Percentiles rank a stretch among this genome's conserved stretches.
phyloP scores from a whole-genome alignment of 2,329 filamentous ascomycete species.

The Colletotrichum abscissum region DNA sequence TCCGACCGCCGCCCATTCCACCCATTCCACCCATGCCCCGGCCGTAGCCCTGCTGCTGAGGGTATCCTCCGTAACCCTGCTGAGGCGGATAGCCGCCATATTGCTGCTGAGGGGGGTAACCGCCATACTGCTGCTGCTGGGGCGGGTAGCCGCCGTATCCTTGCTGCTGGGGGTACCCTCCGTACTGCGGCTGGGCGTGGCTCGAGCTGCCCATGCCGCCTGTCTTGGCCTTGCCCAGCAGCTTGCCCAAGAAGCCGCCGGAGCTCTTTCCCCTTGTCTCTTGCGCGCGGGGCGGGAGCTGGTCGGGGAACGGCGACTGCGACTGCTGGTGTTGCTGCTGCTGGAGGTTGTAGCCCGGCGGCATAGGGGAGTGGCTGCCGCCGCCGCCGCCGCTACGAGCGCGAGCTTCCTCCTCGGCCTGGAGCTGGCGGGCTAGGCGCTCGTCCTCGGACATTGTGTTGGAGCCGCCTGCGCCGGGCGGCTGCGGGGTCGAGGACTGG shows the following conservation, averaged over 20 bases:
- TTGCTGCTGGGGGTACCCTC: slow-evolving; percentile 43
- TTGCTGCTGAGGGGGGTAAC: slow-evolving; percentile 39
- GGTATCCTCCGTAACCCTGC: slow-evolving; percentile 51
- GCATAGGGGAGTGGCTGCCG: slow-evolving; percentile 43
- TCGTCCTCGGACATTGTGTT: slow-evolving; percentile 73
- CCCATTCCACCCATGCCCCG: slow-evolving; percentile 43
- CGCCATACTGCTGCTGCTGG: slow-evolving; percentile 40
- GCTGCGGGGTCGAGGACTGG: slow-evolving; percentile 41
- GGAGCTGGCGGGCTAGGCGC: slow-evolving; percentile 78
- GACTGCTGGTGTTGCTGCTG: slow-evolving; percentile 40
- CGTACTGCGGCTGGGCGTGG: slow-evolving; percentile 46
- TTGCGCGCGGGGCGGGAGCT: slow-evolving; percentile 55
- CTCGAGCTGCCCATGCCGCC: slow-evolving; percentile 44
- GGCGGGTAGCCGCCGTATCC: slow-evolving; percentile 45
- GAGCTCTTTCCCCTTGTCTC: slow-evolving; percentile 51
- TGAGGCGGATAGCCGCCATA: slow-evolving; percentile 47
- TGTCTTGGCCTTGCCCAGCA: slow-evolving; percentile 61
- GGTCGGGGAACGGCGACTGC: slow-evolving; percentile 45
- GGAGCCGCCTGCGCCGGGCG: slow-evolving; percentile 46
- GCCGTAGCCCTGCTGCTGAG: slow-evolving; percentile 45
- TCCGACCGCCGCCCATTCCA: slow-evolving; percentile 48
- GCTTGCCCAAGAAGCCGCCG: slow-evolving; percentile 62
- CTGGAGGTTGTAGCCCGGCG: slow-evolving; percentile 40
- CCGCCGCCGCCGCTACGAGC: slow-evolving; percentile 44
- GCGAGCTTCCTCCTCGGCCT: slow-evolving; percentile 82